These are phyloP conservation scores for Xerocomus nothofagi DNA, from an alignment of 1,284 basidiomycete species.

Conservation along the genomic window DNA sequence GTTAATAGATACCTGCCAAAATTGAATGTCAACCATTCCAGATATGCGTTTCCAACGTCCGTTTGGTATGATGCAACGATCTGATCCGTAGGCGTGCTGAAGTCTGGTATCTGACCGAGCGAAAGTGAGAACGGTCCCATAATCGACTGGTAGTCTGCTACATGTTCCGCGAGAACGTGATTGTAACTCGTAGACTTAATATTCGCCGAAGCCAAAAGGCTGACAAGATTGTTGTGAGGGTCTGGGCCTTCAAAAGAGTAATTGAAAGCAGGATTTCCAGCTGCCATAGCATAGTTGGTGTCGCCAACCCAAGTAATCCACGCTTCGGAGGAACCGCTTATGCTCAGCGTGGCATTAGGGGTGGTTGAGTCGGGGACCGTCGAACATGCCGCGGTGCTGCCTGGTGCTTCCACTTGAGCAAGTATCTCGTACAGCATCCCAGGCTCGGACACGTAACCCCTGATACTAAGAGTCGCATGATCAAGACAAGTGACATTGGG, in stretches of 20 bases:
- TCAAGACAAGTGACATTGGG: slow-evolving; percentile 64
- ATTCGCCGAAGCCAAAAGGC: slow-evolving; percentile 38
- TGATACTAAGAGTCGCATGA: slow-evolving; percentile 53
- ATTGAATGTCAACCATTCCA: slow-evolving; percentile 75
- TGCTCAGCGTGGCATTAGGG: slow-evolving; percentile 57
- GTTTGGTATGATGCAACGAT: slow-evolving; percentile 52
- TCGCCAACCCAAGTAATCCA: slow-evolving; percentile 71
- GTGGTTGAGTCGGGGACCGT: slow-evolving; percentile 29
- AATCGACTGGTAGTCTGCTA: slow-evolving; percentile 47
- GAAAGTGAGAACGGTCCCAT: slow-evolving; percentile 54
- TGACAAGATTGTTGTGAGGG: slow-evolving; percentile 52
- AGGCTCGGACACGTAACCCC: slow-evolving; percentile 49
- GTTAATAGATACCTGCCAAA: slow-evolving; percentile 68
- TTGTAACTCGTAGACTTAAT: slow-evolving; percentile 33
- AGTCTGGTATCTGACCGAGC: slow-evolving; percentile 56
- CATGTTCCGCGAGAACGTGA: slow-evolving; percentile 45
- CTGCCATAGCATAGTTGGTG: slow-evolving; percentile 64
- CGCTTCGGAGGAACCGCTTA: slow-evolving; percentile 44
- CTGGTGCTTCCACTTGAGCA: slow-evolving; percentile 43
- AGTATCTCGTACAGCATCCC: slow-evolving; percentile 74
- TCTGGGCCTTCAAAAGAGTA: slow-evolving; percentile 66
- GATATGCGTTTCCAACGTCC: slow-evolving; percentile 58
- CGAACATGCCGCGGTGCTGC: slow-evolving; percentile 36
- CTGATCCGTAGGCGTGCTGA: slow-evolving; percentile 57
- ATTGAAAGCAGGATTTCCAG: slow-evolving; percentile 52